Evolutionary conservation across 768 basidiomycete genomes (phyloP).

Genomic region (Lactarius hatsudake): DNA sequence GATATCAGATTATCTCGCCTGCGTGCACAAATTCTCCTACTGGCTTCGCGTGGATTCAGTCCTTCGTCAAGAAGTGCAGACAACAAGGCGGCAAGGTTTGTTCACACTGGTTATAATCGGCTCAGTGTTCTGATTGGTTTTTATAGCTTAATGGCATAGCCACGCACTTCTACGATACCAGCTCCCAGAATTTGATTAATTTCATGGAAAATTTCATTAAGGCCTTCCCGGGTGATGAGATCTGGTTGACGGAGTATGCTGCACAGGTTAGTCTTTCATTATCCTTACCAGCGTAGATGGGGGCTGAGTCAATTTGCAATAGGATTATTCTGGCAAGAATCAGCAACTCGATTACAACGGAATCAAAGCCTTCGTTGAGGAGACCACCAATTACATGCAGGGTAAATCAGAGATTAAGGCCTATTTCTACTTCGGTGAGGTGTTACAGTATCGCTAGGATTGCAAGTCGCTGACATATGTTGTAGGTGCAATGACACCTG

Average conservation of each 20-base stretch:
- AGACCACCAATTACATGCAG: conserved; percentile 47
- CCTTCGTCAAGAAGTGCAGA: conserved; percentile 53
- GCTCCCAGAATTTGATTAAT: conserved; percentile 45
- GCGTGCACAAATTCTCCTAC: conserved; percentile 58
- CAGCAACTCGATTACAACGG: conserved; percentile 41
- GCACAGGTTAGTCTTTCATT: conserved; percentile 43
- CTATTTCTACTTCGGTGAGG: conserved; percentile 60
- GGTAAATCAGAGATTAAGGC: conserved; percentile 39
- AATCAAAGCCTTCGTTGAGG: conserved; percentile 48
- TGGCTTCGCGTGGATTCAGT: conserved; percentile 62
- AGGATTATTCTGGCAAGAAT: conserved; percentile 54
- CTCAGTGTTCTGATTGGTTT: neutral
- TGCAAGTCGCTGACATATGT: neutral
- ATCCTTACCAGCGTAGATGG: neutral
- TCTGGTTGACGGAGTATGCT: conserved; percentile 73
- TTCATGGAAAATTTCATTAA: conserved; percentile 50
- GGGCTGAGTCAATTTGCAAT: conserved; percentile 1
- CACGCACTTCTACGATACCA: conserved; percentile 68
- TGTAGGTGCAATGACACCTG: conserved; percentile 51
- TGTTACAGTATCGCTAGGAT: conserved; percentile 28
- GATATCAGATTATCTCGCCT: conserved; percentile 61
- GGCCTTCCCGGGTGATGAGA: conserved; percentile 37
- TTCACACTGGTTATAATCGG: neutral
- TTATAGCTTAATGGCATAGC: conserved; percentile 55
- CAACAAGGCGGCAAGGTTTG: conserved; percentile 45